Conservation (phyloP, 805 yeast species). For the Vanderwaltozyma polyspora region DNA sequence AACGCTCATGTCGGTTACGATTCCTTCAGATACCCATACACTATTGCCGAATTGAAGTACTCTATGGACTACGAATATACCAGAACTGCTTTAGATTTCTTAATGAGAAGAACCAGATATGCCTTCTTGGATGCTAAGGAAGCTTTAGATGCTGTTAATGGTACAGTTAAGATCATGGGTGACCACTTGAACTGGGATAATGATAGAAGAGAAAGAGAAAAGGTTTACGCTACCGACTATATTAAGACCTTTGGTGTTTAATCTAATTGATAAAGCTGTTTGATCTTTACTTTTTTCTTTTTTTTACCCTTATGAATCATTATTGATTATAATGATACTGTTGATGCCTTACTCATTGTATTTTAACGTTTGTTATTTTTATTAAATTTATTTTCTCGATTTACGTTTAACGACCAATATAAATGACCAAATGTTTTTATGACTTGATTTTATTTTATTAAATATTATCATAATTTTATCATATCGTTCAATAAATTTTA, state of each 20-base stretch:
- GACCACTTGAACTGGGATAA: conserved; percentile 65
- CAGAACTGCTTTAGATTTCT: conserved; percentile 79
- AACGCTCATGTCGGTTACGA: conserved; percentile 15
- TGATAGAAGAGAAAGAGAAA: conserved; percentile 43
- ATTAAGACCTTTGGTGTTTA: conserved; percentile 51
- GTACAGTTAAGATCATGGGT: conserved; percentile 78
- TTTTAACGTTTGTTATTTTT: too few relatives aligned
- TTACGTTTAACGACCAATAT: too few relatives aligned
- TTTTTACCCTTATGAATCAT: neutral
- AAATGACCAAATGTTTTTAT: too few relatives aligned
- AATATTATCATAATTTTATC: too few relatives aligned
- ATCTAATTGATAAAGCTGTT: neutral
- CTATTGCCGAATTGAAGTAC: conserved; percentile 81
- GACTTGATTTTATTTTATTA: too few relatives aligned
- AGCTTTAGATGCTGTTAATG: conserved; percentile 70
- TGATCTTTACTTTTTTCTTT: neutral
- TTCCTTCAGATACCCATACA: conserved; percentile 68
- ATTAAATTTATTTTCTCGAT: too few relatives aligned
- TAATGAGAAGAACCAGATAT: conserved; percentile 86
- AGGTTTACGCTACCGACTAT: conserved; percentile 39
- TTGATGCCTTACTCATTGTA: too few relatives aligned
- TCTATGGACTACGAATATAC: conserved; percentile 74
- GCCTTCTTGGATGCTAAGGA: conserved; percentile 84
- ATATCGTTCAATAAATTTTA: too few relatives aligned
- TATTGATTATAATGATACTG: neutral